phyloP scores from a whole-genome alignment of 305 asterid species.

The Solanum hybrid region DNA sequence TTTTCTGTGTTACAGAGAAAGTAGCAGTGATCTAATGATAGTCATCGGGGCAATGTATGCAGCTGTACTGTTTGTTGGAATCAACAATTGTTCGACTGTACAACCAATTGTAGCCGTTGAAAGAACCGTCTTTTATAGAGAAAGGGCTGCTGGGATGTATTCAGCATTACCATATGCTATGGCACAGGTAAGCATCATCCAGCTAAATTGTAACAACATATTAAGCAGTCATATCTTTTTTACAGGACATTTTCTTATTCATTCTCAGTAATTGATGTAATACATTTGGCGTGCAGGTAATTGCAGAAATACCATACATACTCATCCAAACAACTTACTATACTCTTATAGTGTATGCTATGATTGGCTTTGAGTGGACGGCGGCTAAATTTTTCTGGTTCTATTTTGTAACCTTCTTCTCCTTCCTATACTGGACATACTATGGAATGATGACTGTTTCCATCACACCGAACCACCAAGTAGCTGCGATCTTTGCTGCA shows the following conservation, averaged over 20 bases:
- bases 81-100: constrained; percentile 72
- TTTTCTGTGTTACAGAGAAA: constrained; percentile 26
- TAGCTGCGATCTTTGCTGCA: constrained; percentile 77
- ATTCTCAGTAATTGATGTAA: not conserved
- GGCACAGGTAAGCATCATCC: constrained; percentile 55
- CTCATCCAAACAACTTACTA: constrained; percentile 57
- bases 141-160: constrained; percentile 93
- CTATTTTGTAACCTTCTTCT: constrained; percentile 61
- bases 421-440: constrained; percentile 85
- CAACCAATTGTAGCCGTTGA: constrained; percentile 88
- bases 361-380: constrained; percentile 85
- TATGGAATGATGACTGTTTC: constrained; percentile 94
- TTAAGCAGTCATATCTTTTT: not conserved
- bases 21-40: constrained; percentile 50
- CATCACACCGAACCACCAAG: constrained; percentile 90
- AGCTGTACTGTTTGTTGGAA: constrained; percentile 68
- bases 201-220: not conserved
- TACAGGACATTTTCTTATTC: not conserved
- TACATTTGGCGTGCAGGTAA: constrained; percentile 31
- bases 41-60: constrained; percentile 83
- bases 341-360: constrained; percentile 62
- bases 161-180: constrained; percentile 91
- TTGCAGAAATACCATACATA: constrained; percentile 62
- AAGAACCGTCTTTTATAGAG: constrained; percentile 86
- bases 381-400: constrained; percentile 83